Evolutionary conservation across 1,284 basidiomycete genomes (phyloP).

Genomic region (Cutaneotrichosporon cavernicola): DNA sequence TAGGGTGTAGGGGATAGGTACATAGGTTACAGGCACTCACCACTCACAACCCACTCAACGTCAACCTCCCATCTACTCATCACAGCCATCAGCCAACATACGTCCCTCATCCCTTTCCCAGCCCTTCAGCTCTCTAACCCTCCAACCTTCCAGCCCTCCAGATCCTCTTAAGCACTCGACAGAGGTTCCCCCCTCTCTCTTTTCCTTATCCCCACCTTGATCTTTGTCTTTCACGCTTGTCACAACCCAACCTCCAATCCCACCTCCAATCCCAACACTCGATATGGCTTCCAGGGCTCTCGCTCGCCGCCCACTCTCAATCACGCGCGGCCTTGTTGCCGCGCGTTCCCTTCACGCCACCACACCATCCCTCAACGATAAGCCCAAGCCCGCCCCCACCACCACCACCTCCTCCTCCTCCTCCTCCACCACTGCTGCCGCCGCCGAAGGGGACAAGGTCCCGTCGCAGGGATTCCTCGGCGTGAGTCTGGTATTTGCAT

Average conservation of each 20-base stretch:
- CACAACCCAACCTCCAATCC: neutral
- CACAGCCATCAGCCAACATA: too few relatives aligned
- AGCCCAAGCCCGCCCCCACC: slow-evolving; percentile 7
- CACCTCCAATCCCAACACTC: neutral
- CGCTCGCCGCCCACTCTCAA: slow-evolving; percentile 1
- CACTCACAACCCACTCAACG: too few relatives aligned
- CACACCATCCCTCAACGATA: neutral
- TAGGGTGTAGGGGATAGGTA: too few relatives aligned
- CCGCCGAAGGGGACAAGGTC: slow-evolving; percentile 4
- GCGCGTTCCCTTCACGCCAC: slow-evolving; percentile 19
- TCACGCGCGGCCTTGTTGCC: neutral
- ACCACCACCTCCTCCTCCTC: too few relatives aligned
- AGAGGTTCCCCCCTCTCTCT: neutral
- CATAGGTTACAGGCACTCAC: too few relatives aligned
- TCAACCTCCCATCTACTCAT: too few relatives aligned
- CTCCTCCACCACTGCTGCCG: neutral
- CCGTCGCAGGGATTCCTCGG: slow-evolving; percentile 6
- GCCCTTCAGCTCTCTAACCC: neutral
- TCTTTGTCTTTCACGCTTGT: neutral
- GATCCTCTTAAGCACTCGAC: neutral
- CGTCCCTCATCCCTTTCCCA: neutral
- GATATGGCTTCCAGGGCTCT: slow-evolving; percentile 12
- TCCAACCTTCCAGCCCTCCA: too few relatives aligned
- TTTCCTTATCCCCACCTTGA: neutral
- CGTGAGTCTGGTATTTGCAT: slow-evolving; percentile 2